Conservation (phyloP, 2,329 filamentous ascomycete species). For the Pseudogymnoascus sp. region DNA sequence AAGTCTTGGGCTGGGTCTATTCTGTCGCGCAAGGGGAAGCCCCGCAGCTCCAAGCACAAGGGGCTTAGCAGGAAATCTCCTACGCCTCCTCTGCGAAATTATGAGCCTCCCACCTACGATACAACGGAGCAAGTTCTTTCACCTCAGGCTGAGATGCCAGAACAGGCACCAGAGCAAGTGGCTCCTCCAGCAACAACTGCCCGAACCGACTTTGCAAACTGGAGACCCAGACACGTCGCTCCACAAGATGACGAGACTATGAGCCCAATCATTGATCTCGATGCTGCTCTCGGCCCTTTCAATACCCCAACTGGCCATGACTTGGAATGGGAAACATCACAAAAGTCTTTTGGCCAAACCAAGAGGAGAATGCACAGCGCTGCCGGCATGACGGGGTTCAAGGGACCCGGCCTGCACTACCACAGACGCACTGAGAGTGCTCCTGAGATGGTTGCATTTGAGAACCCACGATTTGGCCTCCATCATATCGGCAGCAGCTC, state of each 20-base stretch:
- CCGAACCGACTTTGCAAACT: constrained; percentile 26
- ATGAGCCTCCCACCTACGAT: constrained; percentile 20
- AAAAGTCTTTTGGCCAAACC: constrained; percentile 43
- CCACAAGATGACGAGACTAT: constrained; percentile 53
- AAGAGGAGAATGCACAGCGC: constrained; percentile 71
- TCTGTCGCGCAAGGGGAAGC: constrained; percentile 40
- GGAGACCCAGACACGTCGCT: constrained; percentile 32
- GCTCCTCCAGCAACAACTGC: constrained; percentile 11
- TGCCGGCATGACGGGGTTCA: constrained; percentile 60
- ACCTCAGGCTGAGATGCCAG: constrained; percentile 12
- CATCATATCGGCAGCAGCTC: constrained; percentile 57
- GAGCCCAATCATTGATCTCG: constrained; percentile 82
- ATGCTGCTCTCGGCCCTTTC: constrained; percentile 86
- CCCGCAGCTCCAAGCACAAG: constrained; percentile 35
- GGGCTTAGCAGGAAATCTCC: constrained; percentile 31
- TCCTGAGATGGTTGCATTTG: constrained; percentile 70
- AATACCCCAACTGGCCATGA: constrained; percentile 65
- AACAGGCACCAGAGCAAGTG: constrained; percentile 20
- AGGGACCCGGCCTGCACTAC: constrained; percentile 63
- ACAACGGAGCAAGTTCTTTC: constrained; percentile 11
- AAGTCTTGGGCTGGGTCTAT: constrained; percentile 51
- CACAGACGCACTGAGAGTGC: constrained; percentile 74
- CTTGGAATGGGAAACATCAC: constrained; percentile 59
- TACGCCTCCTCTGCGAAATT: constrained; percentile 33
- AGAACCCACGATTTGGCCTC: constrained; percentile 52